These are phyloP conservation scores for Silene conica DNA, from an alignment of 148 eudicot genomes.

Conservation along the genomic window DNA sequence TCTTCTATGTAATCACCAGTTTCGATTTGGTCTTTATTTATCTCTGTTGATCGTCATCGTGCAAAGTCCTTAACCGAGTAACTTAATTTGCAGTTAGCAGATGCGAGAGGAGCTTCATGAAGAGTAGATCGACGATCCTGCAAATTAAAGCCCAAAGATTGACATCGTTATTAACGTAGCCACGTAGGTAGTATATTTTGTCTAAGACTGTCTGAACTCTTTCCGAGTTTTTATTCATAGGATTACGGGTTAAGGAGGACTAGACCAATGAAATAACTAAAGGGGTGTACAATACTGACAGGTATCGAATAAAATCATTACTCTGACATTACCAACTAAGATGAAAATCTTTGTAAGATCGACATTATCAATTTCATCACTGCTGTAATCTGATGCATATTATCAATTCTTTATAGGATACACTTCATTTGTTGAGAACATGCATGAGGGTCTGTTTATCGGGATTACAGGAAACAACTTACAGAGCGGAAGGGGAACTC, in stretches of 20 bases:
- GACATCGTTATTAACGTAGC: neutral
- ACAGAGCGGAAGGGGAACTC: constrained; percentile 82
- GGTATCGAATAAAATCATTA: no score
- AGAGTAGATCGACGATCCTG: constrained; percentile 48
- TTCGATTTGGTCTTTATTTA: neutral
- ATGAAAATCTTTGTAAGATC: no score
- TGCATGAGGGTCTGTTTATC: neutral
- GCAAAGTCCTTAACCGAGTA: constrained; percentile 16
- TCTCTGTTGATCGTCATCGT: constrained; percentile 18
- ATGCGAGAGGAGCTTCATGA: constrained; percentile 37
- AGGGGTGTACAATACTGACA: no score
- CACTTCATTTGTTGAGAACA: neutral
- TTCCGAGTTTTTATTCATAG: no score
- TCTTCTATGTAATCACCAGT: no score
- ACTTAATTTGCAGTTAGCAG: constrained; percentile 21
- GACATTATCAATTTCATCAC: no score
- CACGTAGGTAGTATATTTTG: neutral
- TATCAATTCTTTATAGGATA: no score
- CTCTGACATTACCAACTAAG: no score
- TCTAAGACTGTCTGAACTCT: no score
- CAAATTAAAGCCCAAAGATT: constrained; percentile 8
- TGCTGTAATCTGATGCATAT: no score
- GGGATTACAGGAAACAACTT: constrained; percentile 25
- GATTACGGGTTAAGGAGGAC: no score
- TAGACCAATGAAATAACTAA: no score